phyloP scores from a whole-genome alignment of 1,284 basidiomycete genomes.

The Amylostereum chailletii region DNA sequence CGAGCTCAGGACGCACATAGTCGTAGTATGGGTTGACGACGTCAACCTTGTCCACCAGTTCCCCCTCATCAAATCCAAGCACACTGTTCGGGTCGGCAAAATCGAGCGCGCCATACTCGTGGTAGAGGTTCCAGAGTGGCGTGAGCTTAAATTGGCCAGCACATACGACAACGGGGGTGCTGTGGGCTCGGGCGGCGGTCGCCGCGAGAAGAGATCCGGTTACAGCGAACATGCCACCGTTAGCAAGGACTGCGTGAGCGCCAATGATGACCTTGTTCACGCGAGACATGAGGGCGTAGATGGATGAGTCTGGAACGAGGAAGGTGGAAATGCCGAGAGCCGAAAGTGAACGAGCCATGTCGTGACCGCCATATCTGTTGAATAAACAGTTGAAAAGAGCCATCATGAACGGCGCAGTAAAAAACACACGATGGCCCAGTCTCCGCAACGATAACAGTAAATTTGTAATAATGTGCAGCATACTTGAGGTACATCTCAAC shows the following conservation, averaged over 20 bases:
- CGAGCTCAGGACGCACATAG: slow-evolving; percentile 86
- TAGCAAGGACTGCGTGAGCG: slow-evolving; percentile 90
- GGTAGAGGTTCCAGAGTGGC: slow-evolving; percentile 88
- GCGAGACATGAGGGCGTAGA: slow-evolving; percentile 94
- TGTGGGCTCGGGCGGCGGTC: slow-evolving; percentile 86
- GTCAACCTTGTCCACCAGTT: slow-evolving; percentile 76
- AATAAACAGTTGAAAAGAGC: slow-evolving; percentile 1
- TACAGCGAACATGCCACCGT: slow-evolving; percentile 90
- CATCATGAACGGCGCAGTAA: slow-evolving; percentile 4
- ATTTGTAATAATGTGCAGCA: slow-evolving; percentile 86
- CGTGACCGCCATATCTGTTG: slow-evolving; percentile 73
- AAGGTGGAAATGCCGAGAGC: slow-evolving; percentile 83
- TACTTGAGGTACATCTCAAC: slow-evolving; percentile 92
- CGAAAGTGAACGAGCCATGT: slow-evolving; percentile 77
- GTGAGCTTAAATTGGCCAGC: slow-evolving; percentile 96
- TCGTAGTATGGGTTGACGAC: slow-evolving; percentile 92
- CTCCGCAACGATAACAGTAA: slow-evolving; percentile 94
- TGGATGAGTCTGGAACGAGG: slow-evolving; percentile 90
- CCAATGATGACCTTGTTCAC: slow-evolving; percentile 95
- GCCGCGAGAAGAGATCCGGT: slow-evolving; percentile 81
- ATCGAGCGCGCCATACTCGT: slow-evolving; percentile 81
- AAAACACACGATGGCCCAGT: slow-evolving; percentile 77
- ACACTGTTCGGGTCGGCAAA: slow-evolving; percentile 83
- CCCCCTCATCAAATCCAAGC: slow-evolving; percentile 72
- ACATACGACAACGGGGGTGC: slow-evolving; percentile 90